These are phyloP conservation scores for Diplocarpon mali DNA, from an alignment of 2,329 filamentous ascomycete species.

Conservation along the genomic window DNA sequence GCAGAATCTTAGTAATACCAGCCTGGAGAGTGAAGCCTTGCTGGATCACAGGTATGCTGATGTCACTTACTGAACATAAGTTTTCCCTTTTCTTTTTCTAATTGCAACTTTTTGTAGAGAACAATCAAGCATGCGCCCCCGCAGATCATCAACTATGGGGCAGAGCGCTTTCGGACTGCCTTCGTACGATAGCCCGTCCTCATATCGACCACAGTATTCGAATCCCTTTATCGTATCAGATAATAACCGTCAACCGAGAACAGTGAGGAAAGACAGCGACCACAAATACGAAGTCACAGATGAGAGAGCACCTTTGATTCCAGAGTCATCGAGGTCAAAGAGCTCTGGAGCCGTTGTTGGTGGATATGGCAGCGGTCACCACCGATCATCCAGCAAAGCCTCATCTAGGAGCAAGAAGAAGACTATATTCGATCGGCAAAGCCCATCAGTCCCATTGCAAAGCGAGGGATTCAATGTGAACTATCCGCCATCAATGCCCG, in stretches of 20 bases:
- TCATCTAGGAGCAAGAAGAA: constrained; percentile 31
- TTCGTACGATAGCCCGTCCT: constrained; percentile 26
- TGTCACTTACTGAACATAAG: neutral
- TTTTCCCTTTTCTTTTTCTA: constrained; percentile 6
- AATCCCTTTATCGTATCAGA: constrained; percentile 25
- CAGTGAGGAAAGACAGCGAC: constrained; percentile 34
- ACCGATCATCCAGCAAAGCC: constrained; percentile 31
- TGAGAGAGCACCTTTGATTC: constrained; percentile 45
- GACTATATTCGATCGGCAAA: constrained; percentile 23
- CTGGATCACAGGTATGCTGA: constrained; percentile 66
- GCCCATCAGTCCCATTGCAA: constrained; percentile 13
- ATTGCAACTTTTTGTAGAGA: constrained; percentile 20
- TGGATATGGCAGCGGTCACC: constrained; percentile 20
- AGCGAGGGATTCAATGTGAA: constrained; percentile 51
- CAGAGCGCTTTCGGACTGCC: constrained; percentile 28
- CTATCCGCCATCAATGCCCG: constrained; percentile 57
- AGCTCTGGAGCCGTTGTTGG: constrained; percentile 15
- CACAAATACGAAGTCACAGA: constrained; percentile 38
- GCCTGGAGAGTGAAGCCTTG: constrained; percentile 78
- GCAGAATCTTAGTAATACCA: constrained; percentile 65
- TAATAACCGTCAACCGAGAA: constrained; percentile 17
- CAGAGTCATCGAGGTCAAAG: constrained; percentile 31
- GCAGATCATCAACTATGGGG: constrained; percentile 44
- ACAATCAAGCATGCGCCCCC: constrained; percentile 44
- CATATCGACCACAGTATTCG: constrained; percentile 26